Percentiles rank a stretch among this genome's conserved stretches.
phyloP scores from a whole-genome alignment of 129 eudicot genomes.

The Ambrosia trifida region DNA sequence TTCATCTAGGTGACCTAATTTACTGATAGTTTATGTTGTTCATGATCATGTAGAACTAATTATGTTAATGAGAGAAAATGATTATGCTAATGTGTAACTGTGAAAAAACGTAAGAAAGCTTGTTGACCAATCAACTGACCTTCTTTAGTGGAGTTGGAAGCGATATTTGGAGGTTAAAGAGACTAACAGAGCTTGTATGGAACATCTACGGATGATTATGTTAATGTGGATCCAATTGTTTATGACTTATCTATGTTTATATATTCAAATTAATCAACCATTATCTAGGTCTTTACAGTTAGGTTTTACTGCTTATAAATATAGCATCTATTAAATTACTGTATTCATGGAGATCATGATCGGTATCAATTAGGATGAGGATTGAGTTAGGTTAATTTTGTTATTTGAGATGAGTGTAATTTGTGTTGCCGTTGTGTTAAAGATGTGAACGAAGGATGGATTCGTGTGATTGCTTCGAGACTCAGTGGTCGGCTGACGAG shows the following conservation, averaged over 20 bases:
- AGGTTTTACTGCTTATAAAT: constrained; percentile 10
- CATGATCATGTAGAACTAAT: constrained; percentile 6
- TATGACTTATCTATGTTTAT: constrained; percentile 17
- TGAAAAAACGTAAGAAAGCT: no score
- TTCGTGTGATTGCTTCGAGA: constrained; percentile 60
- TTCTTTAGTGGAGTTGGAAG: no score
- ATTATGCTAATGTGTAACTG: no score
- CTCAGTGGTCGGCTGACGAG: constrained; percentile 61
- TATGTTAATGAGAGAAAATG: no score
- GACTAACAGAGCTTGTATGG: no score
- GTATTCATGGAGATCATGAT: no score
- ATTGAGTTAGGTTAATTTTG: no score
- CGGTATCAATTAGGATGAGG: no score
- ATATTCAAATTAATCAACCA: not conserved
- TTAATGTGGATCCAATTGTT: constrained; percentile 9
- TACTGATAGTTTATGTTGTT: not conserved
- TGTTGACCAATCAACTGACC: no score
- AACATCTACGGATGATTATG: no score
- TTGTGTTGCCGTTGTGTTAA: constrained; percentile 31
- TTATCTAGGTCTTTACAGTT: constrained; percentile 1
- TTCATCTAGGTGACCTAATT: constrained; percentile 19
- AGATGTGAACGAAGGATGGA: constrained; percentile 45
- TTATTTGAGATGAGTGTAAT: no score
- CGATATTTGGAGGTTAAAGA: no score
- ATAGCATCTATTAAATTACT: not conserved